These are phyloP conservation scores for Nakazawaea sp. DNA, from an alignment of 805 yeast genomes.

Conservation along the genomic window DNA sequence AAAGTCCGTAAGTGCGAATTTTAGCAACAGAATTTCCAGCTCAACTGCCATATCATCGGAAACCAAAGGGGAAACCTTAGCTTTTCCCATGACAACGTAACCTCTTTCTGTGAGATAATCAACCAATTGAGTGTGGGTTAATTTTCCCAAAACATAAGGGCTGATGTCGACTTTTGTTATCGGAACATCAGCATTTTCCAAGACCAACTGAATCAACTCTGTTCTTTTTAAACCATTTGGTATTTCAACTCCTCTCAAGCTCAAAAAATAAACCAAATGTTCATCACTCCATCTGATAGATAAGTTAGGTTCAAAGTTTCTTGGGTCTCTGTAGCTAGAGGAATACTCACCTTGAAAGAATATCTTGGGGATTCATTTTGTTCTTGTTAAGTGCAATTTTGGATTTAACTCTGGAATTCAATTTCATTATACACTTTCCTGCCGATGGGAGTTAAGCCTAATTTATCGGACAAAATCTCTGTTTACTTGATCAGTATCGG, in stretches of 20 bases:
- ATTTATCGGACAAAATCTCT: no score
- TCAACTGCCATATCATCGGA: neutral
- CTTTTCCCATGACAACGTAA: neutral
- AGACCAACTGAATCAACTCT: neutral
- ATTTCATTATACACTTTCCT: no score
- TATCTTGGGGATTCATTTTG: no score
- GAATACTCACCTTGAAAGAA: no score
- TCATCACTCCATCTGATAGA: neutral
- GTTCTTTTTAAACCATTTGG: slow-evolving; percentile 1
- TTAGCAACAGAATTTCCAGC: neutral
- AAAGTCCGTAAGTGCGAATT: neutral
- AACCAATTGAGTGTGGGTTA: slow-evolving; percentile 6
- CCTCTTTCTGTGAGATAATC: slow-evolving; percentile 2
- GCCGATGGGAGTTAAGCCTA: no score
- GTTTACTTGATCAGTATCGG: no score
- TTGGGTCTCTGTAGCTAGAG: no score
- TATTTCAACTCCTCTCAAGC: neutral
- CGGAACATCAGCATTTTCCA: slow-evolving; percentile 1
- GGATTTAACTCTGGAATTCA: no score
- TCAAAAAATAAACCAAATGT: neutral
- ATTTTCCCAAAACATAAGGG: slow-evolving; percentile 4
- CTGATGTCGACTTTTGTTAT: slow-evolving; percentile 3
- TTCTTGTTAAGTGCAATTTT: no score
- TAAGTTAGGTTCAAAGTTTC: no score
- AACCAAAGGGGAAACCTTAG: neutral